These are phyloP conservation scores for Penstemon barbatus DNA, from an alignment of 257 asterid genomes.

Conservation along the genomic window DNA sequence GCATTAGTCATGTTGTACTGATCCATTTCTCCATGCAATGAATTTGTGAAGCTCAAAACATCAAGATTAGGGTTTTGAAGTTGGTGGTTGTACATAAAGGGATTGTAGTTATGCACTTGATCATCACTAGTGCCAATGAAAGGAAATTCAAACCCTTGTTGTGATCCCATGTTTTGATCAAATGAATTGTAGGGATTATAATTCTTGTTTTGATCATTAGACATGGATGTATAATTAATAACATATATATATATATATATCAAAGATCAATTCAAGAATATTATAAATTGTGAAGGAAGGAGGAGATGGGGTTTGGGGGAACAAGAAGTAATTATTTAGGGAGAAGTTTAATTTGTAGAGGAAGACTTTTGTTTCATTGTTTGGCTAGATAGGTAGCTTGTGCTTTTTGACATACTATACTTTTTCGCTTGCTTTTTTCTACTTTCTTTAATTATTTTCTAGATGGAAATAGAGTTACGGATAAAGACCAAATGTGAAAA, in stretches of 20 bases:
- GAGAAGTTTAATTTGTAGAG: constrained; percentile 19
- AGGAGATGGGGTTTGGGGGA: constrained; percentile 5
- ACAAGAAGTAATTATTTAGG: constrained; percentile 9
- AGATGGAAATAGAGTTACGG: constrained; percentile 22
- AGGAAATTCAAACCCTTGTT: constrained; percentile 50
- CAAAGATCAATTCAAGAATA: not conserved
- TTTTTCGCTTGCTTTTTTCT: constrained; percentile 8
- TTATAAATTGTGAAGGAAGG: constrained; percentile 9
- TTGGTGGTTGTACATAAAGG: constrained; percentile 36
- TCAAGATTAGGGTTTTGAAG: constrained; percentile 36
- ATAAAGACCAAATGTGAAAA: too few relatives aligned
- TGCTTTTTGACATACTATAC: constrained; percentile 38
- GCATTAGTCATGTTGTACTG: constrained; percentile 41
- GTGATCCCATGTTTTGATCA: constrained; percentile 37
- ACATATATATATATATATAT: too few relatives aligned
- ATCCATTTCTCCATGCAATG: constrained; percentile 47
- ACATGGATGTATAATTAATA: constrained; percentile 37
- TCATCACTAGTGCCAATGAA: constrained; percentile 33
- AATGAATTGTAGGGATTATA: constrained; percentile 31
- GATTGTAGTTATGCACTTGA: constrained; percentile 13
- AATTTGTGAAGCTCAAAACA: constrained; percentile 47
- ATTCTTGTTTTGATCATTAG: constrained; percentile 38
- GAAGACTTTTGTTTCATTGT: constrained; percentile 31
- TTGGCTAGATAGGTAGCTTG: constrained; percentile 27
- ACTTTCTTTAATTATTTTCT: constrained; percentile 22